phyloP scores from a whole-genome alignment of 1,284 basidiomycete species.

The Malassezia pachydermatis region DNA sequence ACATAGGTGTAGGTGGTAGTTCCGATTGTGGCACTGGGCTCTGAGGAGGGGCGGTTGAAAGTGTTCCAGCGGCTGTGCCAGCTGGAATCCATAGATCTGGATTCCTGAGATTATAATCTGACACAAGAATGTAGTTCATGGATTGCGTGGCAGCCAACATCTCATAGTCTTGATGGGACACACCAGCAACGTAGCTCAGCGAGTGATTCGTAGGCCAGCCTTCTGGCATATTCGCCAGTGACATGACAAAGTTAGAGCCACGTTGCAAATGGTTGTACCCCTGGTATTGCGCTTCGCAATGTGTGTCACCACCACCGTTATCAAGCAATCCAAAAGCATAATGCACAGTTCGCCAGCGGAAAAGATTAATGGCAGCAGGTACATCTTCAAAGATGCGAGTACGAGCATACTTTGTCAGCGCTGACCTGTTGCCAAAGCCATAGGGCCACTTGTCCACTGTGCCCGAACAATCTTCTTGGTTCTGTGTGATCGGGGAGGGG shows the following conservation, averaged over 20 bases:
- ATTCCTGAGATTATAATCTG: no score
- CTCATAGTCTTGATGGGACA: constrained; percentile 42
- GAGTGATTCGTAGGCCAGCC: constrained; percentile 30
- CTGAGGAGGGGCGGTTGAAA: no score
- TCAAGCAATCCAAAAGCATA: constrained; percentile 36
- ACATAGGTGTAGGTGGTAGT: no score
- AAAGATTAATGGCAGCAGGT: constrained; percentile 20
- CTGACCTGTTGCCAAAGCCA: constrained; percentile 28
- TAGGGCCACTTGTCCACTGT: constrained; percentile 31
- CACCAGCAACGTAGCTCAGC: constrained; percentile 32
- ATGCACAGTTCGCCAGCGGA: constrained; percentile 25
- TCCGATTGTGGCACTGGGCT: no score
- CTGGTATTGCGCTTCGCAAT: constrained; percentile 35
- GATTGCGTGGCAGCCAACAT: constrained; percentile 37
- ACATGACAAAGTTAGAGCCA: constrained; percentile 27
- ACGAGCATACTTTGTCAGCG: constrained; percentile 8
- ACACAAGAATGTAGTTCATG: constrained; percentile 27
- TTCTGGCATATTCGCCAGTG: constrained; percentile 7
- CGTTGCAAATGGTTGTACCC: constrained; percentile 39
- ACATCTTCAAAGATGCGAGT: not conserved
- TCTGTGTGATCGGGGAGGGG: constrained; percentile 11
- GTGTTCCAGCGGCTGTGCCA: no score
- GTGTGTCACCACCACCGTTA: constrained; percentile 37
- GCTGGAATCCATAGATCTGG: no score
- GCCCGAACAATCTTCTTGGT: constrained; percentile 14